Percentiles rank a stretch among this genome's conserved stretches.
phyloP scores from a whole-genome alignment of 176 grass and related monocot species.

The Rhipidocladum racemiflorum region DNA sequence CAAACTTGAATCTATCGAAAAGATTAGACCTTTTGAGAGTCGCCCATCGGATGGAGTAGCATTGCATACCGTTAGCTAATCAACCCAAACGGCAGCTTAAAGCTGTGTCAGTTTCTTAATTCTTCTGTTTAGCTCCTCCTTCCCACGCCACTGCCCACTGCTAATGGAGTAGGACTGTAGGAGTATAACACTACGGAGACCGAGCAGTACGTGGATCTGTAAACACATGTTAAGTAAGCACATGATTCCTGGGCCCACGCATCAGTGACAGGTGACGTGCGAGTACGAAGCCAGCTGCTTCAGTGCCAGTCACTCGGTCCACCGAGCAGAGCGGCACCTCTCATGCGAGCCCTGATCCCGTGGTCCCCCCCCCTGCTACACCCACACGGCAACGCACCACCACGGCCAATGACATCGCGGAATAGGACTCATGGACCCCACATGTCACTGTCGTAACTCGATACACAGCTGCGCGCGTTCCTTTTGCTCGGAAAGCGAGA shows the following conservation, averaged over 20 bases:
- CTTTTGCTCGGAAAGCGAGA: neutral
- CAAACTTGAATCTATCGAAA: constrained; percentile 1
- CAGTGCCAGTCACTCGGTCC: constrained; percentile 1
- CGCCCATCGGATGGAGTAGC: too few relatives aligned
- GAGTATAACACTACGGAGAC: neutral
- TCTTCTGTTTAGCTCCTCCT: constrained; percentile 11
- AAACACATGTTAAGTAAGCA: neutral
- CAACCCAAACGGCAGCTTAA: neutral
- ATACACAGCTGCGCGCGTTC: neutral
- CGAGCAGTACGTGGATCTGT: neutral
- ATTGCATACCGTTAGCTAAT: constrained; percentile 30
- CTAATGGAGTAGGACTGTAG: too few relatives aligned
- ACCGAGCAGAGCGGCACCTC: neutral
- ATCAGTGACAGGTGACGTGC: neutral
- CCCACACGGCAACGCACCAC: neutral
- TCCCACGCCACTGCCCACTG: neutral
- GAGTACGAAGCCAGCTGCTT: constrained; percentile 10
- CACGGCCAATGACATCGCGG: neutral
- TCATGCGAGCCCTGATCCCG: constrained; percentile 28
- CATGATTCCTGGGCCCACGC: neutral
- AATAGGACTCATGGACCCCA: fast-evolving
- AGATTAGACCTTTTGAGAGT: neutral
- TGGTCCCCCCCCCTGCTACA: neutral
- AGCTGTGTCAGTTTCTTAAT: constrained; percentile 37
- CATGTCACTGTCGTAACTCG: neutral